Percentiles rank a stretch among this genome's conserved stretches.
Evolutionary conservation across 2,329 filamentous ascomycete species (phyloP).

Genomic region (Fusarium sp.): DNA sequence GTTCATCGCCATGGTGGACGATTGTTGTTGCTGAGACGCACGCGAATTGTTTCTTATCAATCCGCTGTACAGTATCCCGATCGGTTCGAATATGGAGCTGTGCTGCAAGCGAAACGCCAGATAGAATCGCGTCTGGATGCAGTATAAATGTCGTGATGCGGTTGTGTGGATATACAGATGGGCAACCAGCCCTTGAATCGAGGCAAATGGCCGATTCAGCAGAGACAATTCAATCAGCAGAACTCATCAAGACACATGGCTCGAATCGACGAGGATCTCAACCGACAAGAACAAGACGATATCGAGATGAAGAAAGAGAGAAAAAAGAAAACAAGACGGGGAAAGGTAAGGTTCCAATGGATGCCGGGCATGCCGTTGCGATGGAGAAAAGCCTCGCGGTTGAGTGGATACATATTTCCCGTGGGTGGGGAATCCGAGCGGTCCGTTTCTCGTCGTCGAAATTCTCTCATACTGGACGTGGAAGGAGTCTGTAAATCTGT

Average conservation of each 20-base stretch:
- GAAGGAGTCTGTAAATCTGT: background rate
- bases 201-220: slow-evolving; percentile 12
- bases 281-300: slow-evolving; percentile 22
- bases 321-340: slow-evolving; percentile 6
- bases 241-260: slow-evolving; percentile 28
- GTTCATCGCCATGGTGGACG: slow-evolving; percentile 33
- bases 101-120: slow-evolving; percentile 2
- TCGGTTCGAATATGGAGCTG: slow-evolving; percentile 7
- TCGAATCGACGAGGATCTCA: slow-evolving; percentile 38
- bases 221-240: slow-evolving; percentile 22
- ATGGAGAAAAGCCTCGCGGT: slow-evolving; percentile 39
- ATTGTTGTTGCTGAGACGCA: slow-evolving; percentile 5
- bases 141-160: slow-evolving; percentile 7
- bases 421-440: slow-evolving; percentile 42
- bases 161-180: slow-evolving; percentile 9
- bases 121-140: slow-evolving; percentile 4
- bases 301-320: slow-evolving; percentile 18
- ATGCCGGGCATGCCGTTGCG: slow-evolving; percentile 42
- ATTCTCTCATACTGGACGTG: slow-evolving; percentile 41
- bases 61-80: slow-evolving; percentile 2
- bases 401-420: slow-evolving; percentile 40
- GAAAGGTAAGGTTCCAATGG: slow-evolving; percentile 29
- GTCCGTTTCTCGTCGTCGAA: slow-evolving; percentile 36
- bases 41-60: slow-evolving; percentile 12
- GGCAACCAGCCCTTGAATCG: slow-evolving; percentile 14